These are phyloP conservation scores for Phytopythium ostracodes DNA, from an alignment of 352 stramenopile genomes.

Conservation along the genomic window DNA sequence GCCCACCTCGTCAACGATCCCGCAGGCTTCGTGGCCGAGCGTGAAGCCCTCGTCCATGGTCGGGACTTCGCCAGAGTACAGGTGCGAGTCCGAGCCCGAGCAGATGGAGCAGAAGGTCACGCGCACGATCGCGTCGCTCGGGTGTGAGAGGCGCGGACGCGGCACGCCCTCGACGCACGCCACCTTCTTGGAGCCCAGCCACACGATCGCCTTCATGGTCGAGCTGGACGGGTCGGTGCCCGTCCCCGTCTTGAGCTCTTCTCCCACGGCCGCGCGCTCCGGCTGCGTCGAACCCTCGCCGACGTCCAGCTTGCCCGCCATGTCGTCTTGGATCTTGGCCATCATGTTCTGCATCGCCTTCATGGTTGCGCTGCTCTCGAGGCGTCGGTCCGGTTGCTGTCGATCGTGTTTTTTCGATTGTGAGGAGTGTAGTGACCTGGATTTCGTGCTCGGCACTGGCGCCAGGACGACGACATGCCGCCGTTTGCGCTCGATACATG, in stretches of 20 bases:
- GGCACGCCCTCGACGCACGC: slow-evolving; percentile 21
- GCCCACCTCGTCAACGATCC: slow-evolving; percentile 28
- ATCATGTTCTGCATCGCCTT: slow-evolving; percentile 21
- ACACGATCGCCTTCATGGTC: slow-evolving; percentile 37
- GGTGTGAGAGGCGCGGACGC: slow-evolving; percentile 25
- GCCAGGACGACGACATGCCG: neutral
- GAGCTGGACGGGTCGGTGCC: neutral
- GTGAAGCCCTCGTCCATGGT: slow-evolving; percentile 34
- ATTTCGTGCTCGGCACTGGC: neutral
- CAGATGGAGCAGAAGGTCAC: slow-evolving; percentile 28
- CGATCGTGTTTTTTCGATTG: neutral
- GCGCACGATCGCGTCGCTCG: slow-evolving; percentile 23
- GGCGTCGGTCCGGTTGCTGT: neutral
- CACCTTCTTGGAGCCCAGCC: slow-evolving; percentile 20
- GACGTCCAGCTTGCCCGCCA: slow-evolving; percentile 26
- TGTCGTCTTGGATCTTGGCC: slow-evolving; percentile 27
- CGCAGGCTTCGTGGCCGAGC: slow-evolving; percentile 40
- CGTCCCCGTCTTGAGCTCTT: neutral
- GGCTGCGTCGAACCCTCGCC: slow-evolving; percentile 19
- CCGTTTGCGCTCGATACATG: neutral
- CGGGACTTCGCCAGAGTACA: slow-evolving; percentile 34
- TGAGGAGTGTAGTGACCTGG: neutral
- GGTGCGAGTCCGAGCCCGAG: slow-evolving; percentile 32
- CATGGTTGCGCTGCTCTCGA: neutral
- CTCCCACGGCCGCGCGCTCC: slow-evolving; percentile 14